Percentiles rank a stretch among this genome's conserved stretches.
phyloP scores from a whole-genome alignment of 1,284 basidiomycete species.

The Tremellales sp. region DNA sequence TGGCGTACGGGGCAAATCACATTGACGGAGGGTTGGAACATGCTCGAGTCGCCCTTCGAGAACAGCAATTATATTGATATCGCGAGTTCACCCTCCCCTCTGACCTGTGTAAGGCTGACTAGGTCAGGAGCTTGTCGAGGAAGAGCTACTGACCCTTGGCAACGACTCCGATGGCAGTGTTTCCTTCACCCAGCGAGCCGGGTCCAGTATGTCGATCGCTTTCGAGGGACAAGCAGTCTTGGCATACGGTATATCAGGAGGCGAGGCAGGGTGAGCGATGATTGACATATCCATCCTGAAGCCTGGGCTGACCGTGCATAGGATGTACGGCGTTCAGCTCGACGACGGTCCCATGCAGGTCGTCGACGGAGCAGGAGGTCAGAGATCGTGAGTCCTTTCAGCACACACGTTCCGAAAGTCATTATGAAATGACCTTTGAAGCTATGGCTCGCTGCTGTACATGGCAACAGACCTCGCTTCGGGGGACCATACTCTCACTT shows the following conservation, averaged over 20 bases:
- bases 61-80: constrained; percentile 32
- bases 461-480: constrained; percentile 20
- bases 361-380: too few species aligned
- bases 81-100: constrained; percentile 11
- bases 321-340: too few species aligned
- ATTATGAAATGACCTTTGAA: too few species aligned
- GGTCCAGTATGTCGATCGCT: constrained; percentile 18
- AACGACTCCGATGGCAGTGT: constrained; percentile 24
- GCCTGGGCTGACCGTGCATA: too few species aligned
- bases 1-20: constrained; percentile 29
- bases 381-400: too few species aligned
- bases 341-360: too few species aligned
- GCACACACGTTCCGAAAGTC: too few species aligned
- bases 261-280: constrained; percentile 19
- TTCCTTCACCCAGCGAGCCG: constrained; percentile 30
- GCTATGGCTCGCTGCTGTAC: constrained; percentile 29
- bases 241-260: constrained; percentile 30
- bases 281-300: too few species aligned
- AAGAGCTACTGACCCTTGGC: constrained; percentile 10
- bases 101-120: background rate
- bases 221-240: constrained; percentile 29
- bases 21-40: constrained; percentile 36
- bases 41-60: constrained; percentile 22
- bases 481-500: constrained; percentile 19
- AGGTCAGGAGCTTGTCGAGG: constrained; percentile 21